Conservation (phyloP, 2,329 filamentous ascomycete species). For the Ceratocystis variospora region DNA sequence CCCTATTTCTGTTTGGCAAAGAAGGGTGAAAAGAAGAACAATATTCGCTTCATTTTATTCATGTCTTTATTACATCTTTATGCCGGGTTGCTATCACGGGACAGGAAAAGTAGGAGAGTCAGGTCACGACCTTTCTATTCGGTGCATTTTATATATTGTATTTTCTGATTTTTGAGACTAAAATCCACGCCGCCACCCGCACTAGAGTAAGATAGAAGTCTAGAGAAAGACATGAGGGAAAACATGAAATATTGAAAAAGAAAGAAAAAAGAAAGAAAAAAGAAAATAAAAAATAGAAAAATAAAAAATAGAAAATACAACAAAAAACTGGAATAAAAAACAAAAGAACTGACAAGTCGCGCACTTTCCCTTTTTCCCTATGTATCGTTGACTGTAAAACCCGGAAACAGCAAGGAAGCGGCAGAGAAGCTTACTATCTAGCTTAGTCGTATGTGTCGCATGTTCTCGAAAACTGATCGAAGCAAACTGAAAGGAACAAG, state of each 20-base stretch:
- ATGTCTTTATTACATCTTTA: background rate
- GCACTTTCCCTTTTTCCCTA: background rate
- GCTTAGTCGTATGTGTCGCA: slow-evolving; percentile 7
- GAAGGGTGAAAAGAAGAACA: background rate
- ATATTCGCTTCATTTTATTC: background rate
- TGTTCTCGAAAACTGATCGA: slow-evolving; percentile 12
- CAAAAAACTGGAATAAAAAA: background rate
- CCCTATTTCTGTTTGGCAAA: background rate
- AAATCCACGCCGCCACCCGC: background rate
- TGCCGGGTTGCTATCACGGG: background rate
- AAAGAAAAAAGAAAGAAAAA: background rate
- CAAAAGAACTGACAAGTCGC: background rate
- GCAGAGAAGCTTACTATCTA: slow-evolving; percentile 3
- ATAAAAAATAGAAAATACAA: background rate
- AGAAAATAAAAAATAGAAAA: background rate
- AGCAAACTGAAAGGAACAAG: slow-evolving; percentile 9
- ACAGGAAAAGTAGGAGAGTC: background rate
- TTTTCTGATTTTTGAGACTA: too few relatives aligned
- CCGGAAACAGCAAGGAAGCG: slow-evolving; percentile 5
- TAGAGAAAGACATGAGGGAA: background rate
- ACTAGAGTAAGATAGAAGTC: background rate
- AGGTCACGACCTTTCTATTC: background rate
- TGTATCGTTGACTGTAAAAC: background rate
- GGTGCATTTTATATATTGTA: too few relatives aligned
- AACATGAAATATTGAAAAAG: background rate